Conservation (phyloP, 2,329 filamentous ascomycete species). For the Colletotrichum liriopes region DNA sequence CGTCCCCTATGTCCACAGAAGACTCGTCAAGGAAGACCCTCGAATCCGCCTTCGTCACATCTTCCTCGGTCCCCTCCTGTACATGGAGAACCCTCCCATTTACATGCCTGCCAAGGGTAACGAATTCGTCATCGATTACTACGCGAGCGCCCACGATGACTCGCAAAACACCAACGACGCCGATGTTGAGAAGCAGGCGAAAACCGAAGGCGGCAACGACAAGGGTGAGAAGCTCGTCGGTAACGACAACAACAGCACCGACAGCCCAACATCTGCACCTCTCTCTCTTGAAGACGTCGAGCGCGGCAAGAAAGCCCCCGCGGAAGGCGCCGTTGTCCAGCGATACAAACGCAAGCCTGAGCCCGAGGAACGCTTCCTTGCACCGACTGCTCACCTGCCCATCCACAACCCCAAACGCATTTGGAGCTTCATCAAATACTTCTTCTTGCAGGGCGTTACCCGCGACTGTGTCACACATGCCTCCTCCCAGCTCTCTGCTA, state of each 20-base stretch:
- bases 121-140: slow-evolving; percentile 49
- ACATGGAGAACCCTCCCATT: slow-evolving; percentile 45
- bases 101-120: slow-evolving; percentile 48
- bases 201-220: slow-evolving; percentile 9
- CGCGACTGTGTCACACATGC: slow-evolving; percentile 45
- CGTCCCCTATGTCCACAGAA: slow-evolving; percentile 54
- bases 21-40: slow-evolving; percentile 52
- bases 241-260: slow-evolving; percentile 10
- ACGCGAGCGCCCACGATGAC: slow-evolving; percentile 41
- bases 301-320: slow-evolving; percentile 49
- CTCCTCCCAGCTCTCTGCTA: slow-evolving; percentile 48
- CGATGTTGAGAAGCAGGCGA: slow-evolving; percentile 27
- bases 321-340: slow-evolving; percentile 46
- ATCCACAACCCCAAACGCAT: slow-evolving; percentile 43
- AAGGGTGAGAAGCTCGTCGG: slow-evolving; percentile 35
- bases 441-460: slow-evolving; percentile 46
- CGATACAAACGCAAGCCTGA: slow-evolving; percentile 59
- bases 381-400: slow-evolving; percentile 41
- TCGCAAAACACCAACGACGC: neutral
- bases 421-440: slow-evolving; percentile 43
- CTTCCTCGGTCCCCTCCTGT: slow-evolving; percentile 56
- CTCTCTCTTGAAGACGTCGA: slow-evolving; percentile 49
- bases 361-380: slow-evolving; percentile 49
- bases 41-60: slow-evolving; percentile 53
- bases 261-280: neutral